A percentile compares a stretch with the other conserved stretches of the same genome.
Conservation (phyloP, 768 basidiomycete species). For the Boletus speciosus region DNA sequence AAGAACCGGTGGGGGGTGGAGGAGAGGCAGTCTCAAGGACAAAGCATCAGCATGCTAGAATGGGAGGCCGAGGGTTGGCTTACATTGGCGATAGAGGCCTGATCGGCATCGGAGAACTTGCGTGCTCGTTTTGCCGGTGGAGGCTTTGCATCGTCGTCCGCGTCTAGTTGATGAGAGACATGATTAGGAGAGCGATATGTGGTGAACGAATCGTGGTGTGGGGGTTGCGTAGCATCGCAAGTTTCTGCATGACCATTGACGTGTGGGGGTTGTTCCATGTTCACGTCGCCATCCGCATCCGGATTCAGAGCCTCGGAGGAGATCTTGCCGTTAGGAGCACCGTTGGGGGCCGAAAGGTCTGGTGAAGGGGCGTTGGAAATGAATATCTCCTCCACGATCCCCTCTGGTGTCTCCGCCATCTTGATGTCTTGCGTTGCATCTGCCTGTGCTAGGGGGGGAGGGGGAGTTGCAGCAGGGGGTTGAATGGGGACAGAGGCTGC, state of each 20-base stretch:
- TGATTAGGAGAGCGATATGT: slow-evolving; percentile 34
- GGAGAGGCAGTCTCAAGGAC: slow-evolving; percentile 65
- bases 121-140: slow-evolving; percentile 84
- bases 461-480: slow-evolving; percentile 45
- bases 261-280: slow-evolving; percentile 25
- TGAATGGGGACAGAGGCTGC: slow-evolving; percentile 44
- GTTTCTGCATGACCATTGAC: slow-evolving; percentile 25
- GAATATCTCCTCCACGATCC: slow-evolving; percentile 13
- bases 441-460: slow-evolving; percentile 43
- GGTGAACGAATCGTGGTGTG: slow-evolving; percentile 33
- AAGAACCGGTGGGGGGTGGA: slow-evolving; percentile 55
- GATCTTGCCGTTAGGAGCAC: slow-evolving; percentile 22
- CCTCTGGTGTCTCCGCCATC: slow-evolving; percentile 41
- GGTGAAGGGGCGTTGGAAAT: slow-evolving; percentile 14
- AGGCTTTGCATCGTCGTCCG: slow-evolving; percentile 53
- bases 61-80: slow-evolving; percentile 49
- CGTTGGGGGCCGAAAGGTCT: slow-evolving; percentile 1
- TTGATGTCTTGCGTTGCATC: slow-evolving; percentile 52
- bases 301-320: slow-evolving; percentile 27
- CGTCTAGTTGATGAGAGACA: slow-evolving; percentile 27
- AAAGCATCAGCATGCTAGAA: slow-evolving; percentile 50
- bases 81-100: slow-evolving; percentile 71
- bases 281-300: slow-evolving; percentile 31
- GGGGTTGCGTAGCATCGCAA: slow-evolving; percentile 6
- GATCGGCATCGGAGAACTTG: slow-evolving; percentile 72